Percentiles rank a stretch among this genome's conserved stretches.
Evolutionary conservation across 805 yeast species (phyloP).

Genomic region (Pachysolen tannophilus): DNA sequence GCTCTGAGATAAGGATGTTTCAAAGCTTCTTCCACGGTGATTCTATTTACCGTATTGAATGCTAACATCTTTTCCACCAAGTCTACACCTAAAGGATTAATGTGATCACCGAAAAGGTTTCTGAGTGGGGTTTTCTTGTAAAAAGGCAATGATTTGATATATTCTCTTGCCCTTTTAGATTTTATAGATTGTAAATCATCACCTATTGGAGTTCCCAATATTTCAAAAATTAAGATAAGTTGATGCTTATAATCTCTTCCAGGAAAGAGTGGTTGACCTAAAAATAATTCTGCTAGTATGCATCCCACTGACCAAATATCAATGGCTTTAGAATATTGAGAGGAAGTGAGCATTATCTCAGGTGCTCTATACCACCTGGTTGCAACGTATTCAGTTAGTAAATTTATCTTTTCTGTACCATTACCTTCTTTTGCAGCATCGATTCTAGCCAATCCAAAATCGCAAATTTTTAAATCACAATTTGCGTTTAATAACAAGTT

Average conservation of each 20-base stretch:
- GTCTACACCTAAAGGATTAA: constrained; percentile 45
- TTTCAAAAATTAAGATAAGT: constrained; percentile 54
- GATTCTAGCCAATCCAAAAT: constrained; percentile 66
- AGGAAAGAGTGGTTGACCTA: constrained; percentile 60
- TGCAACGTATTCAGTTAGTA: constrained; percentile 75
- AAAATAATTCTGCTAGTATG: constrained; percentile 61
- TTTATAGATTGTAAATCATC: constrained; percentile 71
- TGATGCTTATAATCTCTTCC: constrained; percentile 72
- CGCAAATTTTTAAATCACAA: constrained; percentile 73
- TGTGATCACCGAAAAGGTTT: constrained; percentile 38
- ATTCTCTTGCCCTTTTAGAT: constrained; percentile 69
- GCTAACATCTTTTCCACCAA: constrained; percentile 65
- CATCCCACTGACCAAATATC: constrained; percentile 82
- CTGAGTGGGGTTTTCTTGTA: constrained; percentile 47
- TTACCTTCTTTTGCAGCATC: constrained; percentile 32
- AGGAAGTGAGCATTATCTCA: constrained; percentile 68
- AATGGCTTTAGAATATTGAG: constrained; percentile 68
- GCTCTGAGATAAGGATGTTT: constrained; percentile 71
- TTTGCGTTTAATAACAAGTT: constrained; percentile 59
- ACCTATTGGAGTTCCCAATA: constrained; percentile 64
- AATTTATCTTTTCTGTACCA: constrained; percentile 25
- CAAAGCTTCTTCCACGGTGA: constrained; percentile 78
- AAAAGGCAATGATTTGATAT: constrained; percentile 60
- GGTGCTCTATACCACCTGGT: constrained; percentile 85
- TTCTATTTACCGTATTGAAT: constrained; percentile 77